Evolutionary conservation across 2,329 filamentous ascomycete genomes (phyloP).

Genomic region (Plectosphaerella cucumerina): DNA sequence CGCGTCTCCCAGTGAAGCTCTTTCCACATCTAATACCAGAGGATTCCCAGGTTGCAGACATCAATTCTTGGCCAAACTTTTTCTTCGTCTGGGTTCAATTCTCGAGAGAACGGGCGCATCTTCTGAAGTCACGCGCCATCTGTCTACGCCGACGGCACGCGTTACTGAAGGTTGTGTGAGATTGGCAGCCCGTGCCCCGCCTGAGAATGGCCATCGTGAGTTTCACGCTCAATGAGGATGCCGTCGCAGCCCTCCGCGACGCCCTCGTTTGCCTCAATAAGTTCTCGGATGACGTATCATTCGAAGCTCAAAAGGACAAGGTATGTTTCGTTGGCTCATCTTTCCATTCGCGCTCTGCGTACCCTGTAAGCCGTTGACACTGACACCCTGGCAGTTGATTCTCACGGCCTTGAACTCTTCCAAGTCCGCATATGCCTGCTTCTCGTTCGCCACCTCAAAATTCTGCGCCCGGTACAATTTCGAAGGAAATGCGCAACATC

Average conservation of each 20-base stretch:
- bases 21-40: too few relatives aligned
- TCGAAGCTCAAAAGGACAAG: slow-evolving; percentile 67
- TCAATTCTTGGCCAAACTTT: too few relatives aligned
- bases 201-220: slow-evolving; percentile 56
- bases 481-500: slow-evolving; percentile 44
- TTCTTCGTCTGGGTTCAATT: too few relatives aligned
- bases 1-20: too few relatives aligned
- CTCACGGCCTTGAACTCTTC: slow-evolving; percentile 76
- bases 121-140: too few relatives aligned
- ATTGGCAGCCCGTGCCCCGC: neutral
- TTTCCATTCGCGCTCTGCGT: slow-evolving; percentile 8
- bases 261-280: slow-evolving; percentile 70
- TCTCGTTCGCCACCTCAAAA: slow-evolving; percentile 59
- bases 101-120: too few relatives aligned
- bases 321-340: slow-evolving; percentile 32
- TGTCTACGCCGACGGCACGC: too few relatives aligned
- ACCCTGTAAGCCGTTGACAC: neutral
- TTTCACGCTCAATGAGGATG: slow-evolving; percentile 72
- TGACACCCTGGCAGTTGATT: slow-evolving; percentile 48
- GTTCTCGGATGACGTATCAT: slow-evolving; percentile 74
- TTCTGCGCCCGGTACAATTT: slow-evolving; percentile 75
- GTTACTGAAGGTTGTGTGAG: too few relatives aligned
- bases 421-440: slow-evolving; percentile 73
- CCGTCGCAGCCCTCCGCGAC: slow-evolving; percentile 67
- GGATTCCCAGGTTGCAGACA: too few relatives aligned